Conservation (phyloP, 345 rosid genomes). For the Toxicodendron radicans region DNA sequence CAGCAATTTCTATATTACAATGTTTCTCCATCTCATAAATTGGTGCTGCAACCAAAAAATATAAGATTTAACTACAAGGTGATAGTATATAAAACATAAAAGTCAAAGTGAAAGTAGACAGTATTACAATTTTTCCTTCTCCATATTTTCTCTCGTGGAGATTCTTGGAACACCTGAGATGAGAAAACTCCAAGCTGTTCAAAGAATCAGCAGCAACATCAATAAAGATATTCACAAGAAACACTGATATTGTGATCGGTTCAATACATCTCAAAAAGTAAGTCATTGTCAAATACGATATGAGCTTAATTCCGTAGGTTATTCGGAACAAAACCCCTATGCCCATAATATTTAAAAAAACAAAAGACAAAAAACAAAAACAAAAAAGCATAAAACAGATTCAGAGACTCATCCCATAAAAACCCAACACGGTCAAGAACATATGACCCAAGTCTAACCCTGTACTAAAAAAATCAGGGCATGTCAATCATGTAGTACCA, state of each 20-base stretch:
- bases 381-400: no score
- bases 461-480: background rate
- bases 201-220: conserved; percentile 14
- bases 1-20: conserved; percentile 93
- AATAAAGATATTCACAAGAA: background rate
- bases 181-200: conserved; percentile 96
- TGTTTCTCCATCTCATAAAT: conserved; percentile 94
- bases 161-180: conserved; percentile 93
- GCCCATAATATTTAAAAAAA: no score
- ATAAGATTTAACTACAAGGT: conserved; percentile 20
- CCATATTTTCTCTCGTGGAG: conserved; percentile 73
- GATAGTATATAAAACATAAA: conserved; percentile 22
- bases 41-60: conserved; percentile 60
- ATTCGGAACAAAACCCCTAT: background rate
- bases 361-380: no score
- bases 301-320: no score
- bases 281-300: background rate
- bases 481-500: background rate
- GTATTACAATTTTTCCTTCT: conserved; percentile 73
- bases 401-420: background rate
- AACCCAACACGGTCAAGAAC: background rate
- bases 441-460: background rate
- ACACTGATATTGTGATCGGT: background rate
- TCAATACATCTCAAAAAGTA: background rate
- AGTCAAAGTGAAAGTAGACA: conserved; percentile 3